These are phyloP conservation scores for Atractiella rhizophila DNA, from an alignment of 768 basidiomycete species.

Conservation along the genomic window DNA sequence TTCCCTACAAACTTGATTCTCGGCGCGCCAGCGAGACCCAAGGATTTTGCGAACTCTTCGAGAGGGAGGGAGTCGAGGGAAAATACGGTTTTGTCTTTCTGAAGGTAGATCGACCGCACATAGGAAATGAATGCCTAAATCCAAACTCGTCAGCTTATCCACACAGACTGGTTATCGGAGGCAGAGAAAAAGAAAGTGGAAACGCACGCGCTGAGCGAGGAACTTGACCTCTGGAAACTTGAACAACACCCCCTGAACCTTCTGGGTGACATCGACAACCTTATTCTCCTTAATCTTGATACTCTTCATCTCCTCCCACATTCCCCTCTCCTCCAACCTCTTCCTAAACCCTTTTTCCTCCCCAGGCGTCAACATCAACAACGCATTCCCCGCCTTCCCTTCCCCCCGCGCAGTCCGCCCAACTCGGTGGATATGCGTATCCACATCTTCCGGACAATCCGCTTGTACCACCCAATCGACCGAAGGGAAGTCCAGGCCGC, in stretches of 20 bases:
- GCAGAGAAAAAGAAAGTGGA: not conserved
- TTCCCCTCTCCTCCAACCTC: constrained; percentile 42
- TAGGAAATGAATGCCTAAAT: constrained; percentile 81
- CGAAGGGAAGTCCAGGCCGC: constrained; percentile 84
- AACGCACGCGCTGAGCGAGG: constrained; percentile 62
- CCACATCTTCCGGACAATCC: constrained; percentile 88
- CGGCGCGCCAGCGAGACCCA: constrained; percentile 80
- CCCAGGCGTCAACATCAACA: constrained; percentile 60
- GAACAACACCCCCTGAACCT: constrained; percentile 77
- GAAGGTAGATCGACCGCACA: constrained; percentile 67
- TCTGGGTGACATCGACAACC: constrained; percentile 46
- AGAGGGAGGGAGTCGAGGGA: constrained; percentile 39
- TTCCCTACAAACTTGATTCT: constrained; percentile 63
- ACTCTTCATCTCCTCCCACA: constrained; percentile 35
- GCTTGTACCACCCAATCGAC: constrained; percentile 93
- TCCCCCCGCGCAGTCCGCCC: constrained; percentile 86
- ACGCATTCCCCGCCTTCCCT: constrained; percentile 57
- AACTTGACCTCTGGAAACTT: constrained; percentile 93
- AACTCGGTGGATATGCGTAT: constrained; percentile 92
- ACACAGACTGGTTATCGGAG: not conserved
- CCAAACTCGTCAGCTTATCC: not conserved
- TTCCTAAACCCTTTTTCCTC: constrained; percentile 76
- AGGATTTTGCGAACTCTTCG: constrained; percentile 58
- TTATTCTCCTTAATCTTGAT: constrained; percentile 78
- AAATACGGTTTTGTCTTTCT: constrained; percentile 83